Evolutionary conservation across 305 asterid genomes (phyloP).

Genomic region (Nicotiana rustica): DNA sequence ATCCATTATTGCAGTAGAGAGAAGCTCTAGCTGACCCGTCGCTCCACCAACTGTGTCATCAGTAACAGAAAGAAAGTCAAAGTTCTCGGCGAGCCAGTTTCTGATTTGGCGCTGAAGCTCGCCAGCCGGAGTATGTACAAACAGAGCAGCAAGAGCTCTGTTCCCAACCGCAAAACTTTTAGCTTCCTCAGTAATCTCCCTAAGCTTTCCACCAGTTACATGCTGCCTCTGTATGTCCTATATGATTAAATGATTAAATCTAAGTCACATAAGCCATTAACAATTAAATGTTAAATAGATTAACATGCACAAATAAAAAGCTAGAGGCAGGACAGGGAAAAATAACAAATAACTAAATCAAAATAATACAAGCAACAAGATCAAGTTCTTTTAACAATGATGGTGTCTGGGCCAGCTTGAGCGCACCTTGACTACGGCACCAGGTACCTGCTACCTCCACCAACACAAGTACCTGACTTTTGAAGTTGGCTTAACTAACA

Average conservation of each 20-base stretch:
- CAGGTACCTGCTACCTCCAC: background rate
- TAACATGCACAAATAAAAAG: slow-evolving; percentile 22
- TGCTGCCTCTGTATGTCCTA: slow-evolving; percentile 97
- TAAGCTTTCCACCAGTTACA: slow-evolving; percentile 95
- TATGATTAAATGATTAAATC: slow-evolving; percentile 40
- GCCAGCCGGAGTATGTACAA: slow-evolving; percentile 99
- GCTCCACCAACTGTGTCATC: slow-evolving; percentile 88
- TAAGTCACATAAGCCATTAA: slow-evolving; percentile 39
- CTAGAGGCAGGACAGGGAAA: background rate
- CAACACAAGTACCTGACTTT: background rate
- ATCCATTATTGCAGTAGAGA: slow-evolving; percentile 99
- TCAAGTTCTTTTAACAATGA: background rate
- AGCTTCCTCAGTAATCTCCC: slow-evolving; percentile 99
- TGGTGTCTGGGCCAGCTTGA: background rate
- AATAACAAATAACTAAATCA: slow-evolving; percentile 15
- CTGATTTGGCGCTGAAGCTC: slow-evolving; percentile 99
- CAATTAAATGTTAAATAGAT: slow-evolving; percentile 17
- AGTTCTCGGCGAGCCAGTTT: slow-evolving; percentile 97
- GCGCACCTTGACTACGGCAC: background rate
- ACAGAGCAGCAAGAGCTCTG: slow-evolving; percentile 91
- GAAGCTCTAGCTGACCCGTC: slow-evolving; percentile 97
- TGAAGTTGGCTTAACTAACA: background rate
- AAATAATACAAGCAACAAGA: slow-evolving; percentile 4
- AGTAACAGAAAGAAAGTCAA: slow-evolving; percentile 87
- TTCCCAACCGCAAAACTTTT: slow-evolving; percentile 84